Evolutionary conservation across 176 grass and related monocot species (phyloP), one percentile per base, ranked within the genome.

Genomic region (Echinochloa phyllopogon): DNA sequence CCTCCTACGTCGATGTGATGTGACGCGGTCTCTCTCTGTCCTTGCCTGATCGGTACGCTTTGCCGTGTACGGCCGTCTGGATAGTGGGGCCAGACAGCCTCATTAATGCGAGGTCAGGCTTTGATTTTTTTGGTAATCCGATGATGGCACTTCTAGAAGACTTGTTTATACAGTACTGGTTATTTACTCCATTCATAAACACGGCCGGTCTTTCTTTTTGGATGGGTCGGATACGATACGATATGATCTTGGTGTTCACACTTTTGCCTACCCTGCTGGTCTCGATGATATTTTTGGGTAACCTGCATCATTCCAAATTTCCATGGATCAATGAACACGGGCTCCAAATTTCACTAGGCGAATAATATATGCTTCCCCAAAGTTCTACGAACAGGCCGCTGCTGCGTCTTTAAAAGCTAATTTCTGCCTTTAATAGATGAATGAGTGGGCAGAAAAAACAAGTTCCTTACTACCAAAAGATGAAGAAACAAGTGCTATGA

Each of bases 1-100:
- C 51, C 17, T 59, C 83, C 27, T 88, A 92, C 66, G 90, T 95
- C 67, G 83, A 92, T 8, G 90, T 87, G 41, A 93, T 96, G 50
- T 96, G 86, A 33, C 29, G 29, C 29, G 29, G 2, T 33, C 29
- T 33, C 29, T 33, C 29, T 33, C 29, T 33, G 1, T 59, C 8
- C 21, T 55, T 55, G 2, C 3, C 20, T 2, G 20, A 18, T 57
- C 17, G 18, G 24, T 3, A 10, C 17, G 53, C 20, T 48, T 1
- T 52, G 15, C 27, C 9, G 49, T 55, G 29, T 39, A 37, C 29
- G 51, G 3, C 50, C 14, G 13, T 4, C 60, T 13, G 2, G 27
- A 6, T 1, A 12, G 21, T 2, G 43, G 23, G 44, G 8, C 2
- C 3, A 13, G 1, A 9, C 20, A 57, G 53, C 9, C 1, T 39